These are phyloP conservation scores for Chamaenerion angustifolium DNA, from an alignment of 345 rosid species.

Conservation along the genomic window DNA sequence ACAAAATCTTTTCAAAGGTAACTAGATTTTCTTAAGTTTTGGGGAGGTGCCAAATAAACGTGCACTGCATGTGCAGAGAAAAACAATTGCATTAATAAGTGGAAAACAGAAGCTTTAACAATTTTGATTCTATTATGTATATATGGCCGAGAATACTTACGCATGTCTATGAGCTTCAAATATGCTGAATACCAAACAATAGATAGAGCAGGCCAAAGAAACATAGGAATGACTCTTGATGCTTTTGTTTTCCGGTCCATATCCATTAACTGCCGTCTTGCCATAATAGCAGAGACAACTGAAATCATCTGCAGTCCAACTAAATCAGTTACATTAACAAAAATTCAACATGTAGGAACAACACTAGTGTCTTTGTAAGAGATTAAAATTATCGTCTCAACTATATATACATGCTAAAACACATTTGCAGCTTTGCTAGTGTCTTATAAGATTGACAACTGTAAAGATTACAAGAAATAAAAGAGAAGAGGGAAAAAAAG, in stretches of 20 bases:
- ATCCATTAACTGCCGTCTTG: slow-evolving; percentile 24
- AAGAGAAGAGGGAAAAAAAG: slow-evolving; percentile 39
- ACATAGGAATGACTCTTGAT: slow-evolving; percentile 29
- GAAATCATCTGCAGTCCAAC: slow-evolving; percentile 20
- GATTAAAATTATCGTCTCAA: background rate
- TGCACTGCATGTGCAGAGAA: too few relatives aligned
- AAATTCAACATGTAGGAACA: background rate
- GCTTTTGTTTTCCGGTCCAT: slow-evolving; percentile 41
- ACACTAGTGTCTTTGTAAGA: background rate
- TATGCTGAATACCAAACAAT: slow-evolving; percentile 24
- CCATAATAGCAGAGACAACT: slow-evolving; percentile 26
- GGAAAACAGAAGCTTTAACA: too few relatives aligned
- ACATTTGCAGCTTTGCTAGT: background rate
- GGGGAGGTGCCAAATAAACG: background rate
- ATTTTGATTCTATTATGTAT: too few relatives aligned
- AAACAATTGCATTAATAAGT: too few relatives aligned
- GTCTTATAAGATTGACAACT: too few relatives aligned
- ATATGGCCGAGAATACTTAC: slow-evolving; percentile 15
- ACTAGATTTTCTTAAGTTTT: too few relatives aligned
- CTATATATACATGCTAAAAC: background rate
- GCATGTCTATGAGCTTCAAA: slow-evolving; percentile 22
- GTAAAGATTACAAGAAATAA: too few relatives aligned
- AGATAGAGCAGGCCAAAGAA: slow-evolving; percentile 39
- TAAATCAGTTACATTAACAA: background rate
- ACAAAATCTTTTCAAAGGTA: too few relatives aligned